phyloP scores from a whole-genome alignment of 208 protist genomes.

The Crithidia brevicula region DNA sequence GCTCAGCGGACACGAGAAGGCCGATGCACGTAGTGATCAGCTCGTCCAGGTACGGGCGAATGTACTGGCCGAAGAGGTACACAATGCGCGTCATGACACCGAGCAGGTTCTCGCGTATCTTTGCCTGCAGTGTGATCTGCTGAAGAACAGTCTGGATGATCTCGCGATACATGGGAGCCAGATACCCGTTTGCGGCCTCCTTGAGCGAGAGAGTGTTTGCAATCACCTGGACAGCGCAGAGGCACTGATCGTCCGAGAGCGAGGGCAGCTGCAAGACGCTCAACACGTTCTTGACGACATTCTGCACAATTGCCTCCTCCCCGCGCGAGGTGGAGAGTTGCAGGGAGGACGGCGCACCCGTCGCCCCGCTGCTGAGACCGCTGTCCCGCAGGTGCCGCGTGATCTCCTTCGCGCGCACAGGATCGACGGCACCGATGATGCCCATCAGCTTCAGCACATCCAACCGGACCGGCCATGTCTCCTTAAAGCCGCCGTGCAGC shows the following conservation, averaged over 20 bases:
- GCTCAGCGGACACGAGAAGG: constrained; percentile 63
- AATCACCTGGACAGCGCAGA: constrained; percentile 77
- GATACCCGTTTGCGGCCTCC: constrained; percentile 46
- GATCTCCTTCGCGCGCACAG: constrained; percentile 83
- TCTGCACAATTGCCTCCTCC: constrained; percentile 77
- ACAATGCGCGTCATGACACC: constrained; percentile 62
- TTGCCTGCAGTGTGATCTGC: constrained; percentile 56
- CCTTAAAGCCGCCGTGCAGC: constrained; percentile 88
- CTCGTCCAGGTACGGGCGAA: constrained; percentile 69
- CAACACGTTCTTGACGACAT: constrained; percentile 73
- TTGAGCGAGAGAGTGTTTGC: constrained; percentile 75
- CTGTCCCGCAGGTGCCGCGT: constrained; percentile 57
- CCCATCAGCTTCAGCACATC: constrained; percentile 92
- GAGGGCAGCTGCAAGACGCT: constrained; percentile 84
- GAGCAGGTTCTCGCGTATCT: constrained; percentile 75
- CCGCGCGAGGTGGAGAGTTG: constrained; percentile 26
- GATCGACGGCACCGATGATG: constrained; percentile 88
- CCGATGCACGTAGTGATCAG: constrained; percentile 57
- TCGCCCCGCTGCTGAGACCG: constrained; percentile 31
- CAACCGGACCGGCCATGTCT: constrained; percentile 84
- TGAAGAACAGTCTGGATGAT: constrained; percentile 73
- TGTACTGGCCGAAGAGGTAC: constrained; percentile 60
- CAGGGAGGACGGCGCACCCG: constrained; percentile 25
- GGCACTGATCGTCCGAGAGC: constrained; percentile 82
- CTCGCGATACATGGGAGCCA: constrained; percentile 58